These are phyloP conservation scores for Solanum ahanhuiri DNA, from an alignment of 257 asterid genomes.

Conservation along the genomic window DNA sequence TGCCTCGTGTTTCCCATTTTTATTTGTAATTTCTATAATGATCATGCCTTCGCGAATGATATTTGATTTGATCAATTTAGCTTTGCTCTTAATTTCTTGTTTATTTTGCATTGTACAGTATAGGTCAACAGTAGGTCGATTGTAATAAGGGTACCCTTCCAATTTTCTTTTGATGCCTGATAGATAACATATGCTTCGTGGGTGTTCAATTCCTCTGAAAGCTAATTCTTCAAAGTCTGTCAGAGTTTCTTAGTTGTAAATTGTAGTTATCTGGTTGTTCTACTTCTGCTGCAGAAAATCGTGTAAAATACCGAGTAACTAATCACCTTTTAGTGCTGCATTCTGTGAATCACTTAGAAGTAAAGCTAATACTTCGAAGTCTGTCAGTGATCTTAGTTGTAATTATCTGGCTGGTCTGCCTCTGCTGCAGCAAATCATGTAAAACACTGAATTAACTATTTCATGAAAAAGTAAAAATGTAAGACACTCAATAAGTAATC, in stretches of 20 bases:
- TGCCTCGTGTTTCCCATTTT: neutral
- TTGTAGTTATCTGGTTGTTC: neutral
- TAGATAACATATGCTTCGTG: neutral
- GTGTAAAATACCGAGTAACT: neutral
- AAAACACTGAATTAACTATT: neutral
- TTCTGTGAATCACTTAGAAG: neutral
- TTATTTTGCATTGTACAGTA: neutral
- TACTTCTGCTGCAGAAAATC: neutral
- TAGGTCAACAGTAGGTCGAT: neutral
- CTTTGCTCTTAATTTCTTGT: neutral
- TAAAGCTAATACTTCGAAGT: neutral
- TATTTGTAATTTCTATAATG: neutral
- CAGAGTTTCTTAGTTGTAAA: neutral
- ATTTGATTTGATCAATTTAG: neutral
- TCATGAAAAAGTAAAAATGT: neutral
- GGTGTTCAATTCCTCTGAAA: neutral
- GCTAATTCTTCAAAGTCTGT: neutral
- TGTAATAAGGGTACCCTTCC: neutral
- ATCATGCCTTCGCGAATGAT: neutral
- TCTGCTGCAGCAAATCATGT: neutral
- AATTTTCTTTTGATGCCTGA: neutral
- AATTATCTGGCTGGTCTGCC: neutral
- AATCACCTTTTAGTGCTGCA: neutral
- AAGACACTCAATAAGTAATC: too few relatives aligned
- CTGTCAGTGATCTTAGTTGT: neutral